These are phyloP conservation scores for Irpex sp. DNA, from an alignment of 1,284 basidiomycete genomes.

Conservation along the genomic window DNA sequence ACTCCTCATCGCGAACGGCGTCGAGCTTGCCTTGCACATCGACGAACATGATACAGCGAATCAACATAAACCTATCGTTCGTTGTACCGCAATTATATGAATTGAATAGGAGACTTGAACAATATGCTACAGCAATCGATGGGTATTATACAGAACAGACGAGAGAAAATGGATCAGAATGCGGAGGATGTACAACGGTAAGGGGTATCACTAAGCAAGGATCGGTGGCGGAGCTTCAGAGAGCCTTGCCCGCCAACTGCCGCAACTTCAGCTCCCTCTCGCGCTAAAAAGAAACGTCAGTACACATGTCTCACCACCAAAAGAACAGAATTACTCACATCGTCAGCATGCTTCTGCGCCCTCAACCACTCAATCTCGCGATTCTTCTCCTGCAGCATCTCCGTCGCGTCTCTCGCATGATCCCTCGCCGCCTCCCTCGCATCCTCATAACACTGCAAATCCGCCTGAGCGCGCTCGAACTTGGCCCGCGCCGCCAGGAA, in stretches of 20 bases:
- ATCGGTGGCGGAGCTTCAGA: background rate
- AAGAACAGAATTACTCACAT: slow-evolving; percentile 30
- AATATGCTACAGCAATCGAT: too few relatives aligned
- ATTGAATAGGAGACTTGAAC: too few relatives aligned
- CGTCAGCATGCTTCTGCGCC: slow-evolving; percentile 46
- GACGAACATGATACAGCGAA: too few relatives aligned
- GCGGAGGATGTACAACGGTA: too few relatives aligned
- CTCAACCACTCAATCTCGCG: slow-evolving; percentile 50
- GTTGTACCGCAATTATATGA: too few relatives aligned
- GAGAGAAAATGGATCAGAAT: too few relatives aligned
- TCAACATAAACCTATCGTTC: too few relatives aligned
- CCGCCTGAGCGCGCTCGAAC: slow-evolving; percentile 43
- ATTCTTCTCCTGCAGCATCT: slow-evolving; percentile 48
- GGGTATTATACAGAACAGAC: too few relatives aligned
- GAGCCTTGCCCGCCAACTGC: slow-evolving; percentile 30
- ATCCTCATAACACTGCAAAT: slow-evolving; percentile 40
- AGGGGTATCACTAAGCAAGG: too few relatives aligned
- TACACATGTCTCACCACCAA: too few relatives aligned
- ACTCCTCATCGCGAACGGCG: too few relatives aligned
- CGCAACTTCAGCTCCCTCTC: slow-evolving; percentile 43
- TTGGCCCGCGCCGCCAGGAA: slow-evolving; percentile 43
- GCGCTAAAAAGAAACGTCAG: slow-evolving; percentile 20
- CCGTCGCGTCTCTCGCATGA: slow-evolving; percentile 42
- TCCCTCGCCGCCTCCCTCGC: slow-evolving; percentile 40
- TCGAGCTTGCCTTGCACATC: too few relatives aligned